These are phyloP conservation scores for Gryganskiella cystojenkinii DNA, from an alignment of 192 early-diverging fungal genomes.

Conservation along the genomic window DNA sequence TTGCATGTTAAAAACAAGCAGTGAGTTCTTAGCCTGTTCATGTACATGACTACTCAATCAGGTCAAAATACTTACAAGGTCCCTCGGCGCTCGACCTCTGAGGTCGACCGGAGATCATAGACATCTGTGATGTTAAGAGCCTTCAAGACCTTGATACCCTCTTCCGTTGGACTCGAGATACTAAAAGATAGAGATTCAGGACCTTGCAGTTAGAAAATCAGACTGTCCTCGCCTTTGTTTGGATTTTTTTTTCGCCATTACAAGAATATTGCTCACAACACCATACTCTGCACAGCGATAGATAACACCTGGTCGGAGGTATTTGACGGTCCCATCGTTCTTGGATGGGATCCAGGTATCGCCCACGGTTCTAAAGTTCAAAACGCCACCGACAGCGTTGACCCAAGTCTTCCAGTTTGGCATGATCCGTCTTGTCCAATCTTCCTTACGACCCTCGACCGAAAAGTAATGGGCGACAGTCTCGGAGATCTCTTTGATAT, in stretches of 20 bases:
- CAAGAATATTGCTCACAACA: too few relatives aligned
- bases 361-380: slow-evolving; percentile 64
- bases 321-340: slow-evolving; percentile 36
- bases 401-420: slow-evolving; percentile 26
- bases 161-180: slow-evolving; percentile 43
- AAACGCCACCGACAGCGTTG: slow-evolving; percentile 56
- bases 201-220: too few relatives aligned
- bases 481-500: slow-evolving; percentile 36
- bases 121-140: slow-evolving; percentile 54
- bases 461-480: slow-evolving; percentile 50
- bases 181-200: too few relatives aligned
- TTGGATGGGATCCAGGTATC: slow-evolving; percentile 51
- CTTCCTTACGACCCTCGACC: slow-evolving; percentile 12
- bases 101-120: slow-evolving; percentile 61
- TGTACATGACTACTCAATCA: too few relatives aligned
- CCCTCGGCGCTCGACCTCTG: slow-evolving; percentile 53
- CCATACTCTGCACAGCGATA: slow-evolving; percentile 59
- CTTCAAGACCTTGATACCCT: slow-evolving; percentile 53
- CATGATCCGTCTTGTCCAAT: slow-evolving; percentile 7
- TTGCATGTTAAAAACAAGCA: too few relatives aligned
- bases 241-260: too few relatives aligned
- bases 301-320: slow-evolving; percentile 56
- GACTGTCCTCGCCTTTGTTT: too few relatives aligned
- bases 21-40: too few relatives aligned
- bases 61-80: slow-evolving; percentile 25